Evolutionary conservation across 202 grass and related monocot species (phyloP).

Genomic region (Schoenoplectus triqueter): DNA sequence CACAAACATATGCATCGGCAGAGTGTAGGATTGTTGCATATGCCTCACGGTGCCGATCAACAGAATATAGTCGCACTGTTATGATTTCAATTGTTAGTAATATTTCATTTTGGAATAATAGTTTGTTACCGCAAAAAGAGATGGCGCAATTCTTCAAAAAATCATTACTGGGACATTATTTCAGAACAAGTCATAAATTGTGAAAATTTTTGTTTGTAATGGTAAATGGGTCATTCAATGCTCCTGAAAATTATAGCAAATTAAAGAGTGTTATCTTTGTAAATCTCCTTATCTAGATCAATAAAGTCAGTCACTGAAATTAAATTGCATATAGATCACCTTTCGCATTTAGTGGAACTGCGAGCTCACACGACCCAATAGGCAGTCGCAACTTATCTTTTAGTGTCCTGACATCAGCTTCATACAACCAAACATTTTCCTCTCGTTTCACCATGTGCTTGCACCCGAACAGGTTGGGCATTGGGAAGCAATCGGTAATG

Average conservation of each 20-base stretch:
- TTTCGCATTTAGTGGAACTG: constrained; percentile 52
- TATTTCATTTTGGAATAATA: neutral
- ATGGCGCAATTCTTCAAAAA: neutral
- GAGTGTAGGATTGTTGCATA: constrained; percentile 84
- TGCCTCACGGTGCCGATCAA: constrained; percentile 46
- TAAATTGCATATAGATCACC: constrained; percentile 35
- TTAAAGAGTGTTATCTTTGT: neutral
- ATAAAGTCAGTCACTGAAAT: neutral
- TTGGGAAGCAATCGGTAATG: constrained; percentile 54
- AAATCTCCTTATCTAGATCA: neutral
- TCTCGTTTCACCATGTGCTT: constrained; percentile 54
- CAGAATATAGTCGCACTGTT: constrained; percentile 45
- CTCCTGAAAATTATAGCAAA: neutral
- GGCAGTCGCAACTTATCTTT: constrained; percentile 56
- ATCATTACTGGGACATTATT: neutral
- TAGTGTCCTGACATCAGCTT: constrained; percentile 45
- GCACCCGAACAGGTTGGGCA: constrained; percentile 74
- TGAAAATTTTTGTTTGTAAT: neutral
- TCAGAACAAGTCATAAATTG: neutral
- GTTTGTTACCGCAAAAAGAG: neutral
- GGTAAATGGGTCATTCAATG: neutral
- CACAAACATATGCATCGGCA: constrained; percentile 68
- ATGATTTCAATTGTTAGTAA: constrained; percentile 24
- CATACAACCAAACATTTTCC: constrained; percentile 69
- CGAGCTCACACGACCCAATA: constrained; percentile 67